Conservation (phyloP, 495 filamentous ascomycete genomes). For the Hypoxylon crocopeplum region DNA sequence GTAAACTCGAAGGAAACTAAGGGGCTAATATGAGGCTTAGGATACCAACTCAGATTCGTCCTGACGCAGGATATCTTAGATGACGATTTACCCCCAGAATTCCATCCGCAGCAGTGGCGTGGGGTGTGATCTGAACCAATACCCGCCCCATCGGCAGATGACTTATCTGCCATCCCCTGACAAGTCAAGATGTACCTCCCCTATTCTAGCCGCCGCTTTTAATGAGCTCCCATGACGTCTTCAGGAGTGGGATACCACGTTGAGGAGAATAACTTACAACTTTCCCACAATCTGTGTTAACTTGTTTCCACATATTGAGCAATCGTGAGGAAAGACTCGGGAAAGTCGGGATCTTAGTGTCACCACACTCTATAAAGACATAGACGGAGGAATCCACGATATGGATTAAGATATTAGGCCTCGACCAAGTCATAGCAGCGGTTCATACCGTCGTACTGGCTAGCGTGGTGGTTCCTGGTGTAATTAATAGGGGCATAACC, state of each 20-base stretch:
- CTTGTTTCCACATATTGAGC: neutral
- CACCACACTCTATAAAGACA: conserved; percentile 1
- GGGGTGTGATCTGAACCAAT: conserved; percentile 27
- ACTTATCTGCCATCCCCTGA: conserved; percentile 2
- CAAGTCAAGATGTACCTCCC: neutral
- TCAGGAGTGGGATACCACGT: neutral
- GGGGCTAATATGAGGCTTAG: neutral
- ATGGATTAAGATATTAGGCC: neutral
- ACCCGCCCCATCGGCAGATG: conserved; percentile 23
- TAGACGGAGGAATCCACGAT: neutral
- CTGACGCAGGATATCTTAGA: neutral
- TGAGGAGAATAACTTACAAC: neutral
- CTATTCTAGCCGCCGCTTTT: conserved; percentile 12
- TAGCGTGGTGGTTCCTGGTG: neutral
- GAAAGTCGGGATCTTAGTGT: neutral
- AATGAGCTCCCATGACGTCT: conserved; percentile 1
- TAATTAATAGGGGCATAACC: neutral
- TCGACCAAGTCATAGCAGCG: neutral
- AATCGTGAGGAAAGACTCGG: neutral
- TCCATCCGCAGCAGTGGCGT: conserved; percentile 6
- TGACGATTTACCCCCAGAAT: neutral
- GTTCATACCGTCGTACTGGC: neutral
- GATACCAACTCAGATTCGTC: neutral
- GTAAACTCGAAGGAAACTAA: neutral
- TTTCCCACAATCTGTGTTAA: neutral